These are phyloP conservation scores for Xylaria sp. DNA, from an alignment of 2,329 filamentous ascomycete species.

Conservation along the genomic window DNA sequence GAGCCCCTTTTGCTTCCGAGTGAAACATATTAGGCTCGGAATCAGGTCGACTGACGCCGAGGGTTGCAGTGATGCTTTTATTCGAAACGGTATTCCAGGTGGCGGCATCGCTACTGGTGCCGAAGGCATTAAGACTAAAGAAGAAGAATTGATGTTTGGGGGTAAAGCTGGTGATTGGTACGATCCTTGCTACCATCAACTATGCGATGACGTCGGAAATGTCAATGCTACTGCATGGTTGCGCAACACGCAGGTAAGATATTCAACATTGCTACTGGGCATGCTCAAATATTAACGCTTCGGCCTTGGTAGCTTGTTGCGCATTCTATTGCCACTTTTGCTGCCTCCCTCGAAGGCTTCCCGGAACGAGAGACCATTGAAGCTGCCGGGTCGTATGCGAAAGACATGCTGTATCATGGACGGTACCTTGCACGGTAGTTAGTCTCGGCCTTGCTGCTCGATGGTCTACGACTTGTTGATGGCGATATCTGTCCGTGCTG, in stretches of 20 bases:
- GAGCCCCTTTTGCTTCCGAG: not conserved
- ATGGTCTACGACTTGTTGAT: not conserved
- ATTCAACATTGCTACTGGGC: not conserved
- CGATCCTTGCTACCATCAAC: slow-evolving; percentile 70
- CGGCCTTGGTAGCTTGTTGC: slow-evolving; percentile 66
- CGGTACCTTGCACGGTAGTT: slow-evolving; percentile 59
- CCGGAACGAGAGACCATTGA: slow-evolving; percentile 60
- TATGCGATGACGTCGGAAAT: slow-evolving; percentile 69
- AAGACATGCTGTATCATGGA: slow-evolving; percentile 61
- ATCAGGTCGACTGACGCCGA: not conserved
- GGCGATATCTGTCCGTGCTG: not conserved
- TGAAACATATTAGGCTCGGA: not conserved
- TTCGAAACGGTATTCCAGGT: slow-evolving; percentile 57
- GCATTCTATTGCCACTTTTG: slow-evolving; percentile 77
- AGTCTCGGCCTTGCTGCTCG: not conserved
- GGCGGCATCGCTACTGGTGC: slow-evolving; percentile 77
- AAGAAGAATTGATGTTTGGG: slow-evolving; percentile 63
- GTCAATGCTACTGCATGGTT: slow-evolving; percentile 70
- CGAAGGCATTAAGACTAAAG: slow-evolving; percentile 65
- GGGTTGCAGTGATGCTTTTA: slow-evolving; percentile 55
- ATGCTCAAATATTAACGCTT: not conserved
- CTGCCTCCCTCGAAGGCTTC: slow-evolving; percentile 72
- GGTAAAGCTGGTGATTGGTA: slow-evolving; percentile 65
- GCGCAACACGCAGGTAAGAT: slow-evolving; percentile 66
- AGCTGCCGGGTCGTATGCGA: slow-evolving; percentile 48